Evolutionary conservation across 495 filamentous ascomycete species (phyloP), one percentile per base, ranked within the genome.

Genomic region (Clavariopsis aquatica): DNA sequence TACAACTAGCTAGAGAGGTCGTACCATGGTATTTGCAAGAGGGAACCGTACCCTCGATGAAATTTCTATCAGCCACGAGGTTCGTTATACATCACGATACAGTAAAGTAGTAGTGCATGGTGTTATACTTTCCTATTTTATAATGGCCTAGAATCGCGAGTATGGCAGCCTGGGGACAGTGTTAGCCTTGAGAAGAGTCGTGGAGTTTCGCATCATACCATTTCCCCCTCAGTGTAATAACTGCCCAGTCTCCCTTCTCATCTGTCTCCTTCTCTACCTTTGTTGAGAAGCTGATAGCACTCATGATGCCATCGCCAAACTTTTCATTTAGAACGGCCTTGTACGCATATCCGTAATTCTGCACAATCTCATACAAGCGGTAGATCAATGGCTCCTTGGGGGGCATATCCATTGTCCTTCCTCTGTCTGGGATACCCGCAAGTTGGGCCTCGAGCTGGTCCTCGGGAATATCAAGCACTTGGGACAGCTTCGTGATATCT

Each of bases 241-340:
- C 85, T 17, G 88, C 94, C 93, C 93, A 96, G 65, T 83, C 86
- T 19, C 92, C 93, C 71, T 89, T 82, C 57, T 85, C 82, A 78
- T 97, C 94, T 8, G 85, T 85, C 84, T 98, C 94, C 83, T 96
- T 97, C 78, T 97, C 91, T 15, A 98, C 90, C 76, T 92, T 93
- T 0, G 92, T 95, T 41, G 85, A 87, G 73, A 98, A 98, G 7
- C 87, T 84, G 73, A 98, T 96, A 0, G 93, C 94, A 72, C 91
- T 96, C 94, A 98, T 97, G 71, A 98, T 98, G 0, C 94, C 94
- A 77, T 98, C 94, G 0, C 94, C 94, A 78, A 98, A 97, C 80
- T 96, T 98, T 84, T 98, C 94, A 73, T 98, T 98, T 75, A 98
- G 75, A 9, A 98, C 82, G 7, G 92, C 93, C 83, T 98, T 98